A percentile compares a stretch with the other conserved stretches of the same genome.
phyloP scores from a whole-genome alignment of 306 rosid genomes.

The Nissolia schottii region DNA sequence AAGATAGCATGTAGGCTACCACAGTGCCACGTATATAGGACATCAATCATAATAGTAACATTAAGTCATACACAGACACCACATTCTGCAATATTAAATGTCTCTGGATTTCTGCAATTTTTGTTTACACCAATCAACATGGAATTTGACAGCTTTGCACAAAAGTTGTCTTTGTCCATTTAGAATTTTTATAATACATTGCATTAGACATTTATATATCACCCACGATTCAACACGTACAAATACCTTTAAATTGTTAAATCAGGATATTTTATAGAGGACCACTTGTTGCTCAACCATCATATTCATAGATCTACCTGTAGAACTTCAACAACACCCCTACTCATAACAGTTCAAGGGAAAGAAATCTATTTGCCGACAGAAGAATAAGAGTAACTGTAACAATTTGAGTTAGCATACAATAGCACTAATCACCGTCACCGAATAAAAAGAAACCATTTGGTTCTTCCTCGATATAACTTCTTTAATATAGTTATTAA shows the following conservation, averaged over 20 bases:
- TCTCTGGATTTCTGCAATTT: not conserved
- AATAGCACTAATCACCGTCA: not conserved
- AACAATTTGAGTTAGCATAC: not conserved
- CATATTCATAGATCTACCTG: constrained; percentile 8
- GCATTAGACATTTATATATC: not conserved
- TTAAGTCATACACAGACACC: constrained; percentile 9
- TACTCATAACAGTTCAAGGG: not conserved
- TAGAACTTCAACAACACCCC: constrained; percentile 7
- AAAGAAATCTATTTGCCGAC: not conserved
- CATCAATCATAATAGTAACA: not conserved
- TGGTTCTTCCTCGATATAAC: not conserved
- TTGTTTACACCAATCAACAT: not conserved
- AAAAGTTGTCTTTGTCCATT: not conserved
- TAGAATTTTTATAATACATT: not conserved
- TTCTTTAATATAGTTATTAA: not conserved
- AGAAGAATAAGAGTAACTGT: not conserved
- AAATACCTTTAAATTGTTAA: not conserved
- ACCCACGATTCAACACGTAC: not conserved
- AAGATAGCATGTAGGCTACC: not conserved
- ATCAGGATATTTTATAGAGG: not conserved
- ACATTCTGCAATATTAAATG: not conserved
- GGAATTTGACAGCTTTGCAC: not conserved
- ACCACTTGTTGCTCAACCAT: not conserved
- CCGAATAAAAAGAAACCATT: not conserved
- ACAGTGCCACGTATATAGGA: not conserved